Percentiles rank a stretch among this genome's conserved stretches.
These are phyloP conservation scores for Microascus cirrosus DNA, from an alignment of 2,329 filamentous ascomycete genomes.

Conservation along the genomic window DNA sequence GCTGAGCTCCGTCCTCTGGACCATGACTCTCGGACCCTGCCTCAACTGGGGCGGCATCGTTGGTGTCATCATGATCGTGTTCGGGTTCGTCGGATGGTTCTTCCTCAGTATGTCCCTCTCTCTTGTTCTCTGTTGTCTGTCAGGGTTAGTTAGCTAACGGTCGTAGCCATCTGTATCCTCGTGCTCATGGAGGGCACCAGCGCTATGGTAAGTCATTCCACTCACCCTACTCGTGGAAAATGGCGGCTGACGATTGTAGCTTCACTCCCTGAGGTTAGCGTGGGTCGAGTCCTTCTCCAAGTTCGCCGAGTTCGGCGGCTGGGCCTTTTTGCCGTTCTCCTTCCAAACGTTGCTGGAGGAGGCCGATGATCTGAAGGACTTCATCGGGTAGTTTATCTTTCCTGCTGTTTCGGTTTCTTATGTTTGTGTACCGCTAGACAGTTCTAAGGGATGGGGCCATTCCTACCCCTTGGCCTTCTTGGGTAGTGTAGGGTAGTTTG, in stretches of 20 bases:
- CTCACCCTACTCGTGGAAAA: background rate
- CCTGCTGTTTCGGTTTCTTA: background rate
- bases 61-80: slow-evolving; percentile 71
- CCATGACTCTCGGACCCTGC: slow-evolving; percentile 79
- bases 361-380: slow-evolving; percentile 52
- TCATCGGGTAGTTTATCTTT: slow-evolving; percentile 28
- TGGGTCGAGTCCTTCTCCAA: slow-evolving; percentile 99
- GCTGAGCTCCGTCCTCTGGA: slow-evolving; percentile 90
- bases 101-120: slow-evolving; percentile 44
- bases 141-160: background rate
- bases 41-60: slow-evolving; percentile 54
- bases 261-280: slow-evolving; percentile 75
- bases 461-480: too few species aligned
- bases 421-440: background rate
- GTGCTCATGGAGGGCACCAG: slow-evolving; percentile 95
- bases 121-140: background rate
- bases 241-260: background rate
- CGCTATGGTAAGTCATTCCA: slow-evolving; percentile 56
- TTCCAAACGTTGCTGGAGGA: slow-evolving; percentile 80
- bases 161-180: slow-evolving; percentile 45
- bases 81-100: slow-evolving; percentile 86
- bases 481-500: background rate
- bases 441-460: background rate
- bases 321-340: slow-evolving; percentile 80
- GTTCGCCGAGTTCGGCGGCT: slow-evolving; percentile 85